Evolutionary conservation across 2,329 filamentous ascomycete species (phyloP).

Genomic region (Pseudocercospora vitis): DNA sequence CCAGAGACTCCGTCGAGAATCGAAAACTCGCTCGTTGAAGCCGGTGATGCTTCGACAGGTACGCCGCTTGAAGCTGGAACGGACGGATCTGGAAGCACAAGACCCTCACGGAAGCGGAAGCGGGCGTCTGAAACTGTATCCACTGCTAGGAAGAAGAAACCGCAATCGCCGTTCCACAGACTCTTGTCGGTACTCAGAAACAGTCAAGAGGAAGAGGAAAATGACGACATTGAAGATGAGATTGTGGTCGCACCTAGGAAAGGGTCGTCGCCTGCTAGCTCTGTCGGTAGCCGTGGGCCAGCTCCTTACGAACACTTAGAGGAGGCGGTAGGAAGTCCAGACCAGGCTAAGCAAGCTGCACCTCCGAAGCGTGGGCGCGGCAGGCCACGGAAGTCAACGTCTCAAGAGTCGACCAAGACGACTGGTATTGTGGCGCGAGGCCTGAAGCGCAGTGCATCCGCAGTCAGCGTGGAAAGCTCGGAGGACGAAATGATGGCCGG

Average conservation of each 20-base stretch:
- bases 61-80: conserved; percentile 6
- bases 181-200: conserved; percentile 29
- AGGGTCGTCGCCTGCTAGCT: neutral
- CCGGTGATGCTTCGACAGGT: neutral
- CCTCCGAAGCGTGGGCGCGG: conserved; percentile 32
- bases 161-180: conserved; percentile 26
- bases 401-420: conserved; percentile 12
- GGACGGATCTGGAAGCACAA: neutral
- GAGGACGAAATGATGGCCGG: conserved; percentile 5
- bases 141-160: conserved; percentile 33
- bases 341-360: conserved; percentile 12
- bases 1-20: conserved; percentile 14
- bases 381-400: conserved; percentile 30
- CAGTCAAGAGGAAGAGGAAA: conserved; percentile 28
- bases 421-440: conserved; percentile 10
- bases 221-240: conserved; percentile 42
- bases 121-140: conserved; percentile 17
- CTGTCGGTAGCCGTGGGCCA: conserved; percentile 23
- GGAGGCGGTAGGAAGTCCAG: conserved; percentile 2
- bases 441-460: conserved; percentile 35
- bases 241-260: conserved; percentile 39
- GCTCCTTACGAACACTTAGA: neutral
- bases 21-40: neutral
- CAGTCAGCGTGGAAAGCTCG: conserved; percentile 17
- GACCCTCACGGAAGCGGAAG: conserved; percentile 33